These are phyloP conservation scores for Saccharomycopsis sp. DNA, from an alignment of 805 yeast genomes.

Conservation along the genomic window DNA sequence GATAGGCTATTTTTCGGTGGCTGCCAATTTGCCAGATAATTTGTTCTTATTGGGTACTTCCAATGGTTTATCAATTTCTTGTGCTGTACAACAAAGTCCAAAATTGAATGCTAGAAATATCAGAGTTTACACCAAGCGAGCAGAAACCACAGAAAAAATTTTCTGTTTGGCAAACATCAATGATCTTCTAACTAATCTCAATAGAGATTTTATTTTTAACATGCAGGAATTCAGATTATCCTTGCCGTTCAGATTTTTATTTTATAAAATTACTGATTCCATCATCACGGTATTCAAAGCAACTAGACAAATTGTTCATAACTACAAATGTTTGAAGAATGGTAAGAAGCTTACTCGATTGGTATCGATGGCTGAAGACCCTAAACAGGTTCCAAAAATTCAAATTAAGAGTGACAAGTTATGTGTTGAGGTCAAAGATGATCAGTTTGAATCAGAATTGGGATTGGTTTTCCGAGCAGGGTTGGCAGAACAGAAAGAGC, in stretches of 20 bases:
- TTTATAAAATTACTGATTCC: constrained; percentile 47
- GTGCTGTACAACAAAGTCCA: background rate
- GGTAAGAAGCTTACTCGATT: constrained; percentile 26
- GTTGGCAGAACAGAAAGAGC: constrained; percentile 44
- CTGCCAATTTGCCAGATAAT: background rate
- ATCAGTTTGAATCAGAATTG: constrained; percentile 59
- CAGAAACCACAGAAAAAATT: background rate
- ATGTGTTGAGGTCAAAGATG: constrained; percentile 49
- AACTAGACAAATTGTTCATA: constrained; percentile 35
- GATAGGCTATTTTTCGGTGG: background rate
- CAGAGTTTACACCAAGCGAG: constrained; percentile 7
- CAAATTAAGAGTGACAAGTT: constrained; percentile 36
- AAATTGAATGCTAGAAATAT: background rate
- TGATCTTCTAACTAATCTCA: background rate
- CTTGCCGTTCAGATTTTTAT: constrained; percentile 19
- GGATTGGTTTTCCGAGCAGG: constrained; percentile 53
- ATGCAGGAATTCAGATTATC: constrained; percentile 11
- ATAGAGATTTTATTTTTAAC: constrained; percentile 1
- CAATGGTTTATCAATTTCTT: background rate
- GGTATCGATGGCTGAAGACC: constrained; percentile 23
- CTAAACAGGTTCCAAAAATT: constrained; percentile 35
- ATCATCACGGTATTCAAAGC: constrained; percentile 43
- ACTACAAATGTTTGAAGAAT: constrained; percentile 32
- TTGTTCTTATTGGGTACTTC: background rate
- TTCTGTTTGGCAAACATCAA: constrained; percentile 10